Evolutionary conservation across 129 eudicot species (phyloP).

Genomic region (Lactuca saligna): DNA sequence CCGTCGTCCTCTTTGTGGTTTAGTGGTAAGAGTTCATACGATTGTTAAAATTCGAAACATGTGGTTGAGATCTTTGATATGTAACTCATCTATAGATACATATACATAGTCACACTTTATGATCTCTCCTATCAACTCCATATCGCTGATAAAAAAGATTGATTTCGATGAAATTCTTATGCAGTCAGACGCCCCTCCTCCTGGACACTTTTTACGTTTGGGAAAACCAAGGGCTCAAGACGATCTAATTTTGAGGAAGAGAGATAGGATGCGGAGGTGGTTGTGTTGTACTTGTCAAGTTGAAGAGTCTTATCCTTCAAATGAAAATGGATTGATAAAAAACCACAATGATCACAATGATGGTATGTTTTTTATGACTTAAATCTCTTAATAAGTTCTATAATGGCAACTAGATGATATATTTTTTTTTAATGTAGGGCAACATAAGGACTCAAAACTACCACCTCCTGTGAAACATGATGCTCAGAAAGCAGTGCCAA

Average conservation of each 20-base stretch:
- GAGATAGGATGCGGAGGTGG: slow-evolving; percentile 89
- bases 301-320: slow-evolving; percentile 64
- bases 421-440: slow-evolving; percentile 33
- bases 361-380: slow-evolving; percentile 37
- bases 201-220: slow-evolving; percentile 63
- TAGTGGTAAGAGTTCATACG: slow-evolving; percentile 34
- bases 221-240: slow-evolving; percentile 54
- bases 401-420: not conserved
- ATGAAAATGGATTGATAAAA: slow-evolving; percentile 60
- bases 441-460: slow-evolving; percentile 49
- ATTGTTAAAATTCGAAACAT: slow-evolving; percentile 10
- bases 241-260: slow-evolving; percentile 60
- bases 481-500: slow-evolving; percentile 58
- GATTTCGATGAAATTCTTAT: slow-evolving; percentile 5
- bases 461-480: slow-evolving; percentile 63
- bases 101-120: not conserved
- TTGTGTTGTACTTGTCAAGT: slow-evolving; percentile 80
- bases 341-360: slow-evolving; percentile 52
- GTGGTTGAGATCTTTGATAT: slow-evolving; percentile 24
- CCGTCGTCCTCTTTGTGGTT: slow-evolving; percentile 18
- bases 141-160: not conserved
- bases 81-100: not conserved
- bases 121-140: not conserved
- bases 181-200: slow-evolving; percentile 60
- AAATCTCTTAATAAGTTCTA: not conserved